Evolutionary conservation across 1,139 yeast genomes (phyloP), one percentile per base, ranked within the genome.

Genomic region (Petasospora rhodanensis): DNA sequence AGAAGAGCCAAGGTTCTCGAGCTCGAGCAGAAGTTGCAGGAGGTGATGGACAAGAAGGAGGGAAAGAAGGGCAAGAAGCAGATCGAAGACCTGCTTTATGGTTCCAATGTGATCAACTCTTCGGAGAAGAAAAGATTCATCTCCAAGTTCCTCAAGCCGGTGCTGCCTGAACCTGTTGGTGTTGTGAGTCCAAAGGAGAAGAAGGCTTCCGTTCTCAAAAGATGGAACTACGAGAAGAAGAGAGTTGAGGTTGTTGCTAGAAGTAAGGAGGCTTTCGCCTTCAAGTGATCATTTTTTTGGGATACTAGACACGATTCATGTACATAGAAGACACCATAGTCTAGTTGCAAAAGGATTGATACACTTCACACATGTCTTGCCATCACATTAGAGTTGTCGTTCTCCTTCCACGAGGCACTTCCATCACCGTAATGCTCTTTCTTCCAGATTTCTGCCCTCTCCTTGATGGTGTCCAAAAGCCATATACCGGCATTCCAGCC

Each of bases 181-280:
- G 42, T 43, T 22, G 59, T 55, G 57, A 22, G 18, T 20, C 18
- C 35, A 22, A 58, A 57, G 22, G 59, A 62, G 38, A 69, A 52
- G 34, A 41, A 68, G 21, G 49, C 57, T 29, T 45, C 59, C 11
- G 22, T 39, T 7, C 56, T 66, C 35, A 66, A 62, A 45, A 68
- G 72, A 40, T 76, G 75, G 70, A 71, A 75, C 49, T 63, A 73
- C 42, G 65, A 59, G 21, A 59, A 56, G 33, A 55, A 67, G 38
- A 61, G 56, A 41, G 61, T 71, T 20, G 73, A 71, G 25, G 51
- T 58, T 7, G 45, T 67, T 26, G 54, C 56, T 35, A 55, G 68
- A 40, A 61, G 56, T 40, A 60, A 70, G 25, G 73, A 70, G 24
- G 52, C 59, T 6, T 46, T 67, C 25, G 54, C 56, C 37, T 64